Base-by-base conservation (phyloP, 768 basidiomycete species). In the Lactarius hengduanensis region DNA sequence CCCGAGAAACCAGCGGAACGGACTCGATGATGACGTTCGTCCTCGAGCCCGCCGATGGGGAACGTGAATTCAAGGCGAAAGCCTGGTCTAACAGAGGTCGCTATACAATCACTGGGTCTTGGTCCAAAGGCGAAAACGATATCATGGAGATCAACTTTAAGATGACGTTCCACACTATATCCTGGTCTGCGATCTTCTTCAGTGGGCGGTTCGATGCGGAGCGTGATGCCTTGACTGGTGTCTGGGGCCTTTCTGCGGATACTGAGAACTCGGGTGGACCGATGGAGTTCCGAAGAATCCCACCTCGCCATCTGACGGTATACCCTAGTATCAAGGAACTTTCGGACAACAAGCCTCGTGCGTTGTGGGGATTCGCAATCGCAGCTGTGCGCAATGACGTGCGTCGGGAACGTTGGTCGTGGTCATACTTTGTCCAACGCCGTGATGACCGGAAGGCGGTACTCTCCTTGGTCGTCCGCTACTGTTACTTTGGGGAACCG, bases 381-480 rank as follows among this genome's bases (percentile, higher is more conserved):
- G 38, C 38, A 0, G 73, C 75, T 8, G 71, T 73, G 6, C 57
- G 59, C 15, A 57, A 67, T 32, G 65, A 71, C 13, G 57, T 78
- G 3, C 71, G 73, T 5, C 69, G 72, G 40, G 50, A 68, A 34
- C 63, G 60, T 1, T 77, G 73, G 74, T 61, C 73, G 5, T 77
- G 76, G 76, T 60, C 71, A n/a, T 76, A 72, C 53, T 76, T 78
- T 69, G 43, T 68, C 34, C 73, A 75, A 55, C 72, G 77, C 32
- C 69, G 75, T 32, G 69, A 74, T 57, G 65, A 67, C 3, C 62
- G 77, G 26, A 34, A 65, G 7, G 57, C 70, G 1, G 75, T 74
- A 50, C 66, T 77, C 40, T 67, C 75, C 38, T 63, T 77, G 57
- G 64, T 64, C 26, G 69, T 72, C 32, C 73, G 74, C 5, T 61